Conservation (phyloP, 352 stramenopile species). For the Globisporangium nagaii region DNA sequence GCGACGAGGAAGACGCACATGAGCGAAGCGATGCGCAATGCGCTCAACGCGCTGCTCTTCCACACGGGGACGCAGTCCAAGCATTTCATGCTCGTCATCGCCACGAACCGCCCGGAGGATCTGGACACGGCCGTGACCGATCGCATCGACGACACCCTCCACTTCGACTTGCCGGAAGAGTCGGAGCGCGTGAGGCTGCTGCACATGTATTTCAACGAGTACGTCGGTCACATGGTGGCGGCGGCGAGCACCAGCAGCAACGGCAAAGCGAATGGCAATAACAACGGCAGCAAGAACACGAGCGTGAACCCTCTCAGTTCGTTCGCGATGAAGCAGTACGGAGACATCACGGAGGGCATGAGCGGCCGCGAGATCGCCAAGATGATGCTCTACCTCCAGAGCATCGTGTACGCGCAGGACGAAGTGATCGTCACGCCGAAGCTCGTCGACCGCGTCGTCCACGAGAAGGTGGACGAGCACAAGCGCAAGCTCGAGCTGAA, state of each 20-base stretch:
- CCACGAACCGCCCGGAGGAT: slow-evolving; percentile 80
- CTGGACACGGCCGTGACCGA: slow-evolving; percentile 75
- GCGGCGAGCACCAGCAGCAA: background rate
- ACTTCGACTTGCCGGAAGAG: slow-evolving; percentile 67
- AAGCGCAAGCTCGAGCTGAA: slow-evolving; percentile 59
- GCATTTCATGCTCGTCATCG: slow-evolving; percentile 79
- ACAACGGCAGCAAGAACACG: background rate
- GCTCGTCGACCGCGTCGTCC: slow-evolving; percentile 53
- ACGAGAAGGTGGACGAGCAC: slow-evolving; percentile 74
- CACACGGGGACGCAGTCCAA: slow-evolving; percentile 69
- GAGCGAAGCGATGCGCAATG: slow-evolving; percentile 79
- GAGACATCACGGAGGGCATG: slow-evolving; percentile 60
- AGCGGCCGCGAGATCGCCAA: slow-evolving; percentile 85
- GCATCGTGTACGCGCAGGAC: slow-evolving; percentile 72
- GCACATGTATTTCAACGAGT: slow-evolving; percentile 68
- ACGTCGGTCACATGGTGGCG: slow-evolving; percentile 29
- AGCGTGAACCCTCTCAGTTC: slow-evolving; percentile 3
- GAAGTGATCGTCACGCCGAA: slow-evolving; percentile 40
- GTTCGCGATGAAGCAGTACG: slow-evolving; percentile 39
- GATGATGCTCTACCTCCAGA: slow-evolving; percentile 85
- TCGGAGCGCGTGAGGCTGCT: slow-evolving; percentile 57
- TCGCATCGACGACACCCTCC: slow-evolving; percentile 77
- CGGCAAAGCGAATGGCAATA: background rate
- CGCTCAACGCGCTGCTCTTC: slow-evolving; percentile 79
- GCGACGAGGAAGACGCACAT: slow-evolving; percentile 77